A percentile compares a stretch with the other conserved stretches of the same genome.
phyloP scores from a whole-genome alignment of 495 filamentous ascomycete species.

The Pyrenopolyporus hunteri region DNA sequence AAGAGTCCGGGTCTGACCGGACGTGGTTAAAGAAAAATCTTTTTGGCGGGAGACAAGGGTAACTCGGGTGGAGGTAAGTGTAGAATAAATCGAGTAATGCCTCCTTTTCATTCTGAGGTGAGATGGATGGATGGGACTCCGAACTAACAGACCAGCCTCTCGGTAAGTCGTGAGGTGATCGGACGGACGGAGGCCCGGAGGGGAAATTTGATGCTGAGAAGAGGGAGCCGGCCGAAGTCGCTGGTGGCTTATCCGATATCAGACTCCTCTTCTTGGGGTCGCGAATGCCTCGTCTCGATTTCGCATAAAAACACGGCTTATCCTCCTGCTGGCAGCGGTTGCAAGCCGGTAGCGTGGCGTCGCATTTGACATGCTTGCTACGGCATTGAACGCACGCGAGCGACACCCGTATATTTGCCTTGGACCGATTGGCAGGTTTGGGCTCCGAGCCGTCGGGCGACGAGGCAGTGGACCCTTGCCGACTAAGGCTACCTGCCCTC shows the following conservation, averaged over 20 bases:
- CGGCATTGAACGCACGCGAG: conserved; percentile 64
- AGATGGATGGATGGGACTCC: conserved; percentile 10
- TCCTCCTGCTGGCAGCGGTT: conserved; percentile 52
- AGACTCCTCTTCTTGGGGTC: conserved; percentile 47
- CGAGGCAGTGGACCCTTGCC: conserved; percentile 32
- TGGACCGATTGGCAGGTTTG: conserved; percentile 35
- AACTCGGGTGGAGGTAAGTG: conserved; percentile 62
- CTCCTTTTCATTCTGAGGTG: conserved; percentile 31
- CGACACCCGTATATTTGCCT: conserved; percentile 49
- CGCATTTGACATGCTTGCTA: conserved; percentile 66
- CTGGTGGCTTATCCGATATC: conserved; percentile 39
- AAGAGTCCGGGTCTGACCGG: conserved; percentile 36
- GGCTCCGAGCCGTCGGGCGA: conserved; percentile 36
- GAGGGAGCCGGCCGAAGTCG: conserved; percentile 20
- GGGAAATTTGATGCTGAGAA: conserved; percentile 23
- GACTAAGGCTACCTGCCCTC: conserved; percentile 27
- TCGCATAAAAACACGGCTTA: conserved; percentile 57
- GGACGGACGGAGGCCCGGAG: conserved; percentile 22
- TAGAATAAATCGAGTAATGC: conserved; percentile 56
- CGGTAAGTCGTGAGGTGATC: conserved; percentile 29
- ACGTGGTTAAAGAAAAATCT: conserved; percentile 46
- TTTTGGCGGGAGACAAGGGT: conserved; percentile 63
- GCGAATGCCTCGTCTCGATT: conserved; percentile 60
- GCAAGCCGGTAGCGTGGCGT: conserved; percentile 56
- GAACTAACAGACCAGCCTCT: conserved; percentile 32